phyloP scores from a whole-genome alignment of 306 rosid species.

The Rosa rugosa region DNA sequence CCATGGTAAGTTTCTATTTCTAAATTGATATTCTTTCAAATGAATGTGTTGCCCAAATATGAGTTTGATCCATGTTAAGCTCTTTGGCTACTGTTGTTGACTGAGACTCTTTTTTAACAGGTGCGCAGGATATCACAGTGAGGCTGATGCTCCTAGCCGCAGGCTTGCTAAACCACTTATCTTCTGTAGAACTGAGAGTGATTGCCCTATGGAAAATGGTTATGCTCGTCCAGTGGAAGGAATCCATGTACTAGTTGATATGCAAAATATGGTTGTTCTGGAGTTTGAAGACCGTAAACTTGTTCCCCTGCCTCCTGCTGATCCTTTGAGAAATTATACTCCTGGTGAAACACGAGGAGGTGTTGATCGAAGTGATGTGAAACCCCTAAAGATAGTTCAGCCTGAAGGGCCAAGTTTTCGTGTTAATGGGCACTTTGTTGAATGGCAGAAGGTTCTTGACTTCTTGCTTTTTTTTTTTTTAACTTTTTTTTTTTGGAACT shows the following conservation, averaged over 20 bases:
- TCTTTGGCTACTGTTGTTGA: slow-evolving; percentile 16
- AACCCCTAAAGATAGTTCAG: slow-evolving; percentile 68
- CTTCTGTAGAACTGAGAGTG: slow-evolving; percentile 86
- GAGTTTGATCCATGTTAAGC: background rate
- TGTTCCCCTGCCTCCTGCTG: slow-evolving; percentile 77
- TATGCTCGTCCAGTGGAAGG: slow-evolving; percentile 92
- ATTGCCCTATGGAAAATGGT: slow-evolving; percentile 85
- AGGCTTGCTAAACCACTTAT: slow-evolving; percentile 79
- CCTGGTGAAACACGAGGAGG: slow-evolving; percentile 80
- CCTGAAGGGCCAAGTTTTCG: slow-evolving; percentile 89
- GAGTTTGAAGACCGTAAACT: slow-evolving; percentile 81
- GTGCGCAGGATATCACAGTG: slow-evolving; percentile 80
- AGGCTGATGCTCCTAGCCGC: slow-evolving; percentile 80
- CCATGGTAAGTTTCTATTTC: slow-evolving; percentile 55
- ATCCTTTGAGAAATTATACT: slow-evolving; percentile 73
- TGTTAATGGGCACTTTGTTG: slow-evolving; percentile 64
- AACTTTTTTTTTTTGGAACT: slow-evolving; percentile 11
- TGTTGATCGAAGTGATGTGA: slow-evolving; percentile 83
- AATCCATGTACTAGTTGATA: slow-evolving; percentile 79
- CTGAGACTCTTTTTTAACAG: slow-evolving; percentile 31
- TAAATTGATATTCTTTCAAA: slow-evolving; percentile 6
- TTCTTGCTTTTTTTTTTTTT: background rate
- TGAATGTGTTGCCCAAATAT: slow-evolving; percentile 4
- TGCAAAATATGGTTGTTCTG: slow-evolving; percentile 78
- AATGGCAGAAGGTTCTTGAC: slow-evolving; percentile 68